A percentile compares a stretch with the other conserved stretches of the same genome.
Conservation (phyloP, 805 yeast genomes). For the Nematodospora valgi region DNA sequence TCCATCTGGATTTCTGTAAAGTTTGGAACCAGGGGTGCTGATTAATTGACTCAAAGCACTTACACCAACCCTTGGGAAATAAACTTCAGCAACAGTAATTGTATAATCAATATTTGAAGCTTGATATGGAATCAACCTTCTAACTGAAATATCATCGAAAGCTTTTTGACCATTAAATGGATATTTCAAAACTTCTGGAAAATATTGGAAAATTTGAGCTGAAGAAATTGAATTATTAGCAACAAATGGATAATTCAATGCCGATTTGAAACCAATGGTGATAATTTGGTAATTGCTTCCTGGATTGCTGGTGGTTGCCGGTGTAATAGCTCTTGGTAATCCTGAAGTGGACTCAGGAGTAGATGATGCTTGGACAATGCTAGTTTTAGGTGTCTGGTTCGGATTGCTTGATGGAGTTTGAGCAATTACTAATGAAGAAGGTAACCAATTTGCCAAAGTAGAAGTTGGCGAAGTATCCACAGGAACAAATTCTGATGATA, state of each 20-base stretch:
- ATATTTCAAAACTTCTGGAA: conserved; percentile 67
- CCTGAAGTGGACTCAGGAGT: conserved; percentile 40
- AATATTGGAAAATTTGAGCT: conserved; percentile 79
- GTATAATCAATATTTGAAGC: conserved; percentile 53
- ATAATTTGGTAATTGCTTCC: conserved; percentile 50
- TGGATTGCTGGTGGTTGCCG: conserved; percentile 49
- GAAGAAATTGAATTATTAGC: conserved; percentile 69
- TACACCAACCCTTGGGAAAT: conserved; percentile 61
- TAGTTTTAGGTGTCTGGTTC: conserved; percentile 27
- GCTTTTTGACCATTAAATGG: conserved; percentile 46
- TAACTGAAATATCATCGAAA: conserved; percentile 50
- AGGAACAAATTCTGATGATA: conserved; percentile 9
- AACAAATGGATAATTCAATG: conserved; percentile 81
- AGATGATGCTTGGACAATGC: conserved; percentile 30
- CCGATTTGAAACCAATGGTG: conserved; percentile 73
- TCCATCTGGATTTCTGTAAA: conserved; percentile 59
- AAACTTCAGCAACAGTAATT: conserved; percentile 85
- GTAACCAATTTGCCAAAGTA: conserved; percentile 30
- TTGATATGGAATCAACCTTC: conserved; percentile 72
- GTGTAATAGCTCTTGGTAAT: conserved; percentile 77
- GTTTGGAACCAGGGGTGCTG: conserved; percentile 46
- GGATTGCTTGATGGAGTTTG: conserved; percentile 15
- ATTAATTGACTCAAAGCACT: conserved; percentile 48
- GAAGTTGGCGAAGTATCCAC: conserved; percentile 8
- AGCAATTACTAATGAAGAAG: conserved; percentile 29